phyloP scores from a whole-genome alignment of 805 yeast species.

The Metschnikowia noctiluminum region DNA sequence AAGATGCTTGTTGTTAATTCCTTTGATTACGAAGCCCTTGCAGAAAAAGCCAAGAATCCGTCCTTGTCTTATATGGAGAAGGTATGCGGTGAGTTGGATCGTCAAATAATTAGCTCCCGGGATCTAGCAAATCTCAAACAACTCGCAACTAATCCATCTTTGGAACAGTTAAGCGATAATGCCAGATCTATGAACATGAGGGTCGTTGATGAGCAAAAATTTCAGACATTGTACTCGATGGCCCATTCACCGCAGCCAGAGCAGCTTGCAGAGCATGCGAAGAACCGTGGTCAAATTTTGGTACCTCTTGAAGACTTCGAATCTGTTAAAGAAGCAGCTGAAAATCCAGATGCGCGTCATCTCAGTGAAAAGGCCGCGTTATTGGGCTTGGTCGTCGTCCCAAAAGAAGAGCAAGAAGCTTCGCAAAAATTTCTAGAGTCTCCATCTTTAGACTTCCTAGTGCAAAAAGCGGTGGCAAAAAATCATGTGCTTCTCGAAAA shows the following conservation, averaged over 20 bases:
- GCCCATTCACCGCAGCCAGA: constrained; percentile 18
- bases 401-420: constrained; percentile 1
- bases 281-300: constrained; percentile 1
- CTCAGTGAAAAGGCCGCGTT: constrained; percentile 5
- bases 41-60: constrained; percentile 30
- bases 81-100: constrained; percentile 16
- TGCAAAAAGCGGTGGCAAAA: constrained; percentile 2
- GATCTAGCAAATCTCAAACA: constrained; percentile 11
- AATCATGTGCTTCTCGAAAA: constrained; percentile 3
- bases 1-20: constrained; percentile 5
- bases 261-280: constrained; percentile 15
- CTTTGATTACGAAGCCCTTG: constrained; percentile 12
- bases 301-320: neutral
- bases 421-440: neutral
- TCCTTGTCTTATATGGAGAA: constrained; percentile 16
- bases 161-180: constrained; percentile 16
- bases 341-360: constrained; percentile 6
- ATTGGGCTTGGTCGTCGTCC: constrained; percentile 4
- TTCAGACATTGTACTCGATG: constrained; percentile 8
- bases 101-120: constrained; percentile 6
- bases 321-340: constrained; percentile 1
- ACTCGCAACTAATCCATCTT: constrained; percentile 17
- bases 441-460: constrained; percentile 3
- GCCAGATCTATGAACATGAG: neutral
- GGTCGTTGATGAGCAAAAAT: constrained; percentile 5